Evolutionary conservation across 148 eudicot genomes (phyloP), one percentile per base, ranked within the genome.

Genomic region (Rhododendron mucronatum): DNA sequence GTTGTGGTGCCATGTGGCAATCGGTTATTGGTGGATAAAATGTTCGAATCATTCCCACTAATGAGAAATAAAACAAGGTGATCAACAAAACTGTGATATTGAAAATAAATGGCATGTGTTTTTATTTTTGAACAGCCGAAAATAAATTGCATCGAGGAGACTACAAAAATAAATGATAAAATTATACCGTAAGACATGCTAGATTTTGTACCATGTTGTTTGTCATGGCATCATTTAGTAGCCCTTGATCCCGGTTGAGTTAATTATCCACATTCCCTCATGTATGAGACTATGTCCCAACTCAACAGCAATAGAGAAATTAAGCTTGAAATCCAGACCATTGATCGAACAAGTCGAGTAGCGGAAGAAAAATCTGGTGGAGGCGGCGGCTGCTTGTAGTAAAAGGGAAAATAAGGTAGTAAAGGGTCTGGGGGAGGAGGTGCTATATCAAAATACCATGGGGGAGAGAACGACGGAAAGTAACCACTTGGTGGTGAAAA

Each of bases 391-490:
- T 48, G 30, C 28, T 74, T 67, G 87, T 78, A 69, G 63, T 86
- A 81, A 45, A 80, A 86, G 39, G 87, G 87, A n/a, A 81, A 86
- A 37, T 47, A 81, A 55, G 88, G 88, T 48, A 83, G 82, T 71
- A 86, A 74, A 8, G 84, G 88, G 55, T 80, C 61, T 26, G 88
- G 88, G 28, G 85, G 85, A 69, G 88, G 85, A 41, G 88, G 88
- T 73, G 81, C 85, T 20, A 5, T 50, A 41, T n/a, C 33, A 28
- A 35, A 21, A 71, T 81, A 86, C 84, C 81, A 81, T 28, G 87
- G 81, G 50, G 87, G 88, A 53, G 80, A 69, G 84, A 81, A 21
- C 26, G 81, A 86, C 15, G 85, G 81, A 1, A 53, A 55, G 45
- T 82, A 35, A 28, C 84, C 84, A 28, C 81, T 82, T 2, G 85